A percentile compares a stretch with the other conserved stretches of the same genome.
phyloP scores from a whole-genome alignment of 1,284 basidiomycete species.

The Dichomitus squalens region DNA sequence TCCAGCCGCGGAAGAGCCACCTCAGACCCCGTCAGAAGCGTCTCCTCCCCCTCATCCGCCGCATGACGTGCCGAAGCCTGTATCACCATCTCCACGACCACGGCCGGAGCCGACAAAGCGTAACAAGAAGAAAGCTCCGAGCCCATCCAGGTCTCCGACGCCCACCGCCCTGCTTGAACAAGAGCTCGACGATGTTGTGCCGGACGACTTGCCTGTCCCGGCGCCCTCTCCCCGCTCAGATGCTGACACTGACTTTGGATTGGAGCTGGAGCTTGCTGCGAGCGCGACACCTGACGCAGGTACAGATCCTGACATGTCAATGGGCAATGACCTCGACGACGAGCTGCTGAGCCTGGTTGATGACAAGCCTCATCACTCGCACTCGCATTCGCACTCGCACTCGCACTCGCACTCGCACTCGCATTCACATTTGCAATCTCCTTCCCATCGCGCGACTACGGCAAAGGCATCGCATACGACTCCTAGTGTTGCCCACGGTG shows the following conservation, averaged over 20 bases:
- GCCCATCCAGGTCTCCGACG: constrained; percentile 24
- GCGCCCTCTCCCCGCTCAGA: constrained; percentile 15
- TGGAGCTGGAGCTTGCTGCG: constrained; percentile 32
- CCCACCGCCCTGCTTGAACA: constrained; percentile 42
- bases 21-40: constrained; percentile 11
- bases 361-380: constrained; percentile 28
- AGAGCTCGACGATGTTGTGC: constrained; percentile 40
- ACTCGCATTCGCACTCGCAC: constrained; percentile 6
- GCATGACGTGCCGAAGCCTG: not conserved
- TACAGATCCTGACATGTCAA: constrained; percentile 41
- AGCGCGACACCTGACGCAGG: constrained; percentile 28
- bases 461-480: not conserved
- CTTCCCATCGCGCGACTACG: not conserved
- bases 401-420: not conserved
- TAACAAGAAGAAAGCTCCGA: constrained; percentile 1
- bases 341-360: constrained; percentile 70
- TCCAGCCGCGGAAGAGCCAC: constrained; percentile 20
- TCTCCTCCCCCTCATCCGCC: constrained; percentile 5
- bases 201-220: not conserved
- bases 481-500: not conserved
- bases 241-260: constrained; percentile 25
- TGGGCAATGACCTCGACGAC: constrained; percentile 66
- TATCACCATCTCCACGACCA: not conserved
- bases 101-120: not conserved
- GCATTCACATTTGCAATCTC: constrained; percentile 7